Conservation (phyloP, 805 yeast species). For the Candida suzukii region DNA sequence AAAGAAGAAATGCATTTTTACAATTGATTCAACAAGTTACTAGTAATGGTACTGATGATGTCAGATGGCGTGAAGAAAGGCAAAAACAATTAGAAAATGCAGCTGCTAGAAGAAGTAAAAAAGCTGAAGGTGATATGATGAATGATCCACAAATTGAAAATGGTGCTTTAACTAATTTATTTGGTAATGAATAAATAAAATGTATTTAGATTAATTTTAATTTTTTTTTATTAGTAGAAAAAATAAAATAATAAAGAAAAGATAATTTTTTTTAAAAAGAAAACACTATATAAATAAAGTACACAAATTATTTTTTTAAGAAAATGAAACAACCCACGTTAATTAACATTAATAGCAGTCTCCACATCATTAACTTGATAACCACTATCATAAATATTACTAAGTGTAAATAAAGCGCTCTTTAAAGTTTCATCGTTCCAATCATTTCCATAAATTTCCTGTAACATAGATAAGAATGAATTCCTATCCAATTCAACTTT, state of each 20-base stretch:
- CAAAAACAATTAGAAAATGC: slow-evolving; percentile 47
- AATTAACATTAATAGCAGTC: no score
- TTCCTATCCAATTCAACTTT: slow-evolving; percentile 18
- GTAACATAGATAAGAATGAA: slow-evolving; percentile 18
- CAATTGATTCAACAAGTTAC: slow-evolving; percentile 61
- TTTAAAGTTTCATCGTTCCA: slow-evolving; percentile 23
- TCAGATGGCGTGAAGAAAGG: slow-evolving; percentile 31
- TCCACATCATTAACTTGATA: no score
- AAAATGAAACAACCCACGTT: no score
- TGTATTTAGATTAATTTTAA: background rate
- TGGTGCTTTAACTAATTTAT: slow-evolving; percentile 55
- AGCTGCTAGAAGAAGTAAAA: slow-evolving; percentile 37
- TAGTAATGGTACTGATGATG: slow-evolving; percentile 28
- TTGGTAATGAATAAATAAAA: slow-evolving; percentile 33
- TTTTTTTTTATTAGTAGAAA: background rate
- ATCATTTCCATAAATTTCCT: slow-evolving; percentile 15
- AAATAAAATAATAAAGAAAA: no score
- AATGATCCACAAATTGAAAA: slow-evolving; percentile 70
- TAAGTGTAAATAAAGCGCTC: slow-evolving; percentile 18
- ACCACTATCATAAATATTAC: slow-evolving; percentile 8
- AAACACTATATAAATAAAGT: no score
- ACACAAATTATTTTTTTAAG: no score
- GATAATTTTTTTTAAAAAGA: no score
- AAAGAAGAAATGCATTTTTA: slow-evolving; percentile 72
- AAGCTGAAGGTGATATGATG: slow-evolving; percentile 41